Conservation (phyloP, 139 green algal species). For the Coelastrella sp. region DNA sequence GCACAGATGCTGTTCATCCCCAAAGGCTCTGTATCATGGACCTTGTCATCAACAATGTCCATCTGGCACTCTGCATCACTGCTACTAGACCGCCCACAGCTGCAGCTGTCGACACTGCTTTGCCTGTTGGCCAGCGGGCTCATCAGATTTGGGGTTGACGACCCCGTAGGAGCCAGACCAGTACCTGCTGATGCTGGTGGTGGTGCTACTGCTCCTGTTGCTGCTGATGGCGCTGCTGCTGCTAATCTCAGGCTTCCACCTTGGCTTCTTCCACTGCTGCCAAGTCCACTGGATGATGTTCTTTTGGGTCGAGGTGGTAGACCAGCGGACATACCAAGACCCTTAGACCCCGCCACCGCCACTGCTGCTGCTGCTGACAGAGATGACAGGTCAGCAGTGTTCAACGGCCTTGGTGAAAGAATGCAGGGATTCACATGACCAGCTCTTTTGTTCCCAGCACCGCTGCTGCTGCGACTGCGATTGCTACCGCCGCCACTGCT, state of each 20-base stretch:
- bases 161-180: not conserved
- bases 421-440: no score
- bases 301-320: not conserved
- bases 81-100: not conserved
- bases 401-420: no score
- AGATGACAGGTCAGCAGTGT: not conserved
- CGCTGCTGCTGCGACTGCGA: not conserved
- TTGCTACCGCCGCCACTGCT: not conserved
- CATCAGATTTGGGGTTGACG: not conserved
- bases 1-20: not conserved
- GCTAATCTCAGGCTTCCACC: not conserved
- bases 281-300: not conserved
- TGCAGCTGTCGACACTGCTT: not conserved
- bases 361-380: not conserved
- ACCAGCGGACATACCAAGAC: not conserved
- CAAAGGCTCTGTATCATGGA: no score
- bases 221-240: not conserved
- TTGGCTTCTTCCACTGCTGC: not conserved
- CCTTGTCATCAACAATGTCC: no score
- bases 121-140: not conserved
- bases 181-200: not conserved
- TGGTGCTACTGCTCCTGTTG: not conserved
- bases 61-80: not conserved
- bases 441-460: not conserved
- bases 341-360: not conserved